phyloP scores from a whole-genome alignment of 169 alveolate species.

The Plasmodium reichenowi region DNA sequence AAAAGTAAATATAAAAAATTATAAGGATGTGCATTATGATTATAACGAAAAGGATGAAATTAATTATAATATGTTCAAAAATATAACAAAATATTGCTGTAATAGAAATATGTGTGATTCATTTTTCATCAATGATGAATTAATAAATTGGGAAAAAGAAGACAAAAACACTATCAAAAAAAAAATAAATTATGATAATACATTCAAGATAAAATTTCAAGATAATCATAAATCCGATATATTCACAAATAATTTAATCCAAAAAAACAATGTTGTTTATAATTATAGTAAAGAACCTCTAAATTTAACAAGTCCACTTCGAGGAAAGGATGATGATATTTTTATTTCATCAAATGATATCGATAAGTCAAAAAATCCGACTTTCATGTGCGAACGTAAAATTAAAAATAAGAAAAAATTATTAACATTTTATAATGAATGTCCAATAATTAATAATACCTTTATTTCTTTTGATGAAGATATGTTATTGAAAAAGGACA shows the following conservation, averaged over 20 bases:
- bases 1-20: constrained; percentile 5
- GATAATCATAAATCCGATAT: not conserved
- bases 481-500: too few species aligned
- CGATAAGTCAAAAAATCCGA: constrained; percentile 1
- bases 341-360: not conserved
- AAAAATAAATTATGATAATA: too few species aligned
- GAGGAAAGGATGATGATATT: not conserved
- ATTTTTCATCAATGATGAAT: constrained; percentile 7
- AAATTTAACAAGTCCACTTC: not conserved
- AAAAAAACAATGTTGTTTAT: not conserved
- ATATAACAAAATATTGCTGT: constrained; percentile 43
- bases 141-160: not conserved
- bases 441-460: not conserved
- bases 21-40: not conserved
- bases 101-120: constrained; percentile 28
- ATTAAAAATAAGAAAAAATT: not conserved
- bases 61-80: constrained; percentile 6
- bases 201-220: too few species aligned
- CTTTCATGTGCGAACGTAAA: not conserved
- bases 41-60: not conserved
- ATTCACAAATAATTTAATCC: constrained; percentile 6
- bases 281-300: not conserved
- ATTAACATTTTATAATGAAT: not conserved
- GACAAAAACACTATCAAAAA: not conserved
- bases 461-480: too few species aligned